Percentiles rank a stretch among this genome's conserved stretches.
phyloP scores from a whole-genome alignment of 805 yeast genomes.

The Cyberlindnera petersonii region DNA sequence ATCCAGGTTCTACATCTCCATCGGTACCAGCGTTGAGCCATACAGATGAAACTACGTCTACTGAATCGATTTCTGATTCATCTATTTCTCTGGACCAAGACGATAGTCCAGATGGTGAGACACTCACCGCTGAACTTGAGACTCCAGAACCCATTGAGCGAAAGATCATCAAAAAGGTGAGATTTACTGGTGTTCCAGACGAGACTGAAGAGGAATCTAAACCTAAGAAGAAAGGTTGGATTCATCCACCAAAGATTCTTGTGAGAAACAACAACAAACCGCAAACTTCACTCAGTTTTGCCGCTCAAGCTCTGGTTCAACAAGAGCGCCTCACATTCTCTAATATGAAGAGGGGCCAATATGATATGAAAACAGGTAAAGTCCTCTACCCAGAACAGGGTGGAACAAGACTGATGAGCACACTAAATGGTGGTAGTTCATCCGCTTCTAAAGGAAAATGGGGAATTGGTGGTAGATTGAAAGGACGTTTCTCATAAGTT shows the following conservation, averaged over 20 bases:
- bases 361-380: constrained; percentile 20
- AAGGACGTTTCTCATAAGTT: constrained; percentile 10
- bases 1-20: constrained; percentile 2
- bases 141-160: constrained; percentile 1
- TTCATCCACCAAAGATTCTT: constrained; percentile 19
- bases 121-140: constrained; percentile 7
- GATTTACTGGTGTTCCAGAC: constrained; percentile 29
- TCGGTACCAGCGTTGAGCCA: constrained; percentile 13
- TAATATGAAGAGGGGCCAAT: constrained; percentile 21
- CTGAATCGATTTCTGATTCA: constrained; percentile 10
- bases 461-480: constrained; percentile 14
- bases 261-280: constrained; percentile 6
- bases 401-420: constrained; percentile 11
- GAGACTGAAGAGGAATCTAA: constrained; percentile 18
- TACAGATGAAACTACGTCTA: constrained; percentile 10
- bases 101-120: background rate
- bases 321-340: constrained; percentile 26
- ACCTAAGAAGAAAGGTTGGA: constrained; percentile 25
- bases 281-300: constrained; percentile 16
- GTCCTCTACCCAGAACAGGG: constrained; percentile 16
- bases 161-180: constrained; percentile 23
- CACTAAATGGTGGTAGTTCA: constrained; percentile 4
- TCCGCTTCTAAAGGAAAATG: constrained; percentile 12
- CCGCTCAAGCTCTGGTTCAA: constrained; percentile 24
- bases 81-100: constrained; percentile 4